Evolutionary conservation across 1,139 yeast genomes (phyloP).

Genomic region (Candida mesenterica): DNA sequence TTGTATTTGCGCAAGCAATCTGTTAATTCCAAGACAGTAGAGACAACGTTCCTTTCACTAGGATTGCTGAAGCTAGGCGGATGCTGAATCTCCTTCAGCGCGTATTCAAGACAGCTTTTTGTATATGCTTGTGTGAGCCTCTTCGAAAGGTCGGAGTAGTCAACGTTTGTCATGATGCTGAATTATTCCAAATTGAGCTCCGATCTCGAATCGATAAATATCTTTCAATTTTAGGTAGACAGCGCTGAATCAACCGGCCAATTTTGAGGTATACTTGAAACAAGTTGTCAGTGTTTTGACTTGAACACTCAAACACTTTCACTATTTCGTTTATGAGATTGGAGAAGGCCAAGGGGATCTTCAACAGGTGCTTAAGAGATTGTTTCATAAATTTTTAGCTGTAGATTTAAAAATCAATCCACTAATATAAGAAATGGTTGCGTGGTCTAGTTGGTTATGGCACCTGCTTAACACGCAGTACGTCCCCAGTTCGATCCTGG

Average conservation of each 20-base stretch:
- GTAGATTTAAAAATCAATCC: no score
- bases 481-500: constrained; percentile 99
- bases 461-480: constrained; percentile 99
- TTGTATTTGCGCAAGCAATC: constrained; percentile 7
- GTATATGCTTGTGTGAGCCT: constrained; percentile 2
- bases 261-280: no score
- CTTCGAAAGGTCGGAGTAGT: constrained; percentile 1
- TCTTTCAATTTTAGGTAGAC: no score
- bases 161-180: constrained; percentile 1
- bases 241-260: no score
- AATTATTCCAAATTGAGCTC: no score
- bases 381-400: no score
- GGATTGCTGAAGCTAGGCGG: neutral
- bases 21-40: neutral
- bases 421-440: constrained; percentile 31
- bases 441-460: constrained; percentile 99
- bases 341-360: no score
- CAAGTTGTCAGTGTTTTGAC: no score
- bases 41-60: neutral
- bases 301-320: no score
- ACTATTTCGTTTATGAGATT: no score
- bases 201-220: no score
- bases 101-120: neutral
- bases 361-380: no score
- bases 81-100: neutral